Evolutionary conservation across 2,329 filamentous ascomycete species (phyloP), one percentile per base, ranked within the genome.

Genomic region (Ceratocystiopsis brevicomis): DNA sequence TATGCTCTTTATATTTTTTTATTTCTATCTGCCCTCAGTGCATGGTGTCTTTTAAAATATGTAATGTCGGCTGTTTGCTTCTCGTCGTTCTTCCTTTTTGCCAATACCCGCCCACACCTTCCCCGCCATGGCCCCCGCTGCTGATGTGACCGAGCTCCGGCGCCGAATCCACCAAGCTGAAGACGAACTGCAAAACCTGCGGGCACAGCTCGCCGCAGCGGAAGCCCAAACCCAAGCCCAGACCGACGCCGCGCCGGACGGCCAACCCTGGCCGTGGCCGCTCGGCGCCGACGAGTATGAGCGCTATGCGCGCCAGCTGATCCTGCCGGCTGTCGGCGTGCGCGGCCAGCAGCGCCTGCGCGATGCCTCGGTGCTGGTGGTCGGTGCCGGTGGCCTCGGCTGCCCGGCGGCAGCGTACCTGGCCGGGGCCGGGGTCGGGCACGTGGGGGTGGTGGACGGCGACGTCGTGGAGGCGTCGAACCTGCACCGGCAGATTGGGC

Each of bases 331-430:
- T 45, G 67, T 95, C 47, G 86, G 87, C 0, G 64, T 93, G 1
- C 66, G 76, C 58, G 85, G 83, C 1, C 88, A 96, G 60, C 64
- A 88, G 8, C 68, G 72, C 32, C 65, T 96, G 15, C 80, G 76
- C 53, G 64, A 68, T 1, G 68, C 83, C 1, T 74, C 68, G 17
- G 77, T 95, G 6, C 68, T 96, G 9, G 67, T 98, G 39, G 71
- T 98, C 19, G 90, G 90, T 12, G 78, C 83, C 2, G 90, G 90
- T 6, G 90, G 90, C 0, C 64, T 98, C 13, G 90, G 90, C 12
- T 96, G 85, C 56, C 90, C 90, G 12, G 86, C 90, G 13, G 83
- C 87, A 1, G 73, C 82, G n/a, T 98, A 98, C 56, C 73, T 98
- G 1, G 84, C 86, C 11, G 88, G 85, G 18, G 82, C 90, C 1